Conservation (phyloP, 768 basidiomycete genomes). For the Termitomyces sp. region DNA sequence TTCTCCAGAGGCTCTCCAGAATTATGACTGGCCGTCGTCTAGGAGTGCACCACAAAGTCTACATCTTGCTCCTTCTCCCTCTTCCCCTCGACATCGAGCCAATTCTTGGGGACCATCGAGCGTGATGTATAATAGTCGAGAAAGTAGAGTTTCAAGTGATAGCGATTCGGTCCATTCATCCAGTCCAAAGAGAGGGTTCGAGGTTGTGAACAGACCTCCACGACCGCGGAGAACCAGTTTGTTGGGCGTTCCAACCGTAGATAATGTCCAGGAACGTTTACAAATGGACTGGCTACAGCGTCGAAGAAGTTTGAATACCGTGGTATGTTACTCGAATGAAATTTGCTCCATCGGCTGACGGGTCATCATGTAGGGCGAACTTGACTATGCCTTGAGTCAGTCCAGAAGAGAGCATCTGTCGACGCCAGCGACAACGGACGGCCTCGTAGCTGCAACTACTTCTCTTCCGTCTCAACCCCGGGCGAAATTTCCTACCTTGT, state of each 20-base stretch:
- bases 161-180: constrained; percentile 40
- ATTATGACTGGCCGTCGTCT: constrained; percentile 20
- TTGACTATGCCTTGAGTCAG: constrained; percentile 64
- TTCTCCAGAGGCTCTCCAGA: constrained; percentile 25
- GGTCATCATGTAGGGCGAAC: constrained; percentile 50
- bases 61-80: constrained; percentile 29
- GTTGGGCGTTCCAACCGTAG: constrained; percentile 16
- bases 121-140: constrained; percentile 32
- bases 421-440: constrained; percentile 50
- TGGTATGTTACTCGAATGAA: constrained; percentile 41
- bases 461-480: constrained; percentile 1
- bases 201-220: constrained; percentile 45
- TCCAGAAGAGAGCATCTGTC: constrained; percentile 42
- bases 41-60: constrained; percentile 31
- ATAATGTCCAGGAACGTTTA: constrained; percentile 25
- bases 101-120: constrained; percentile 46
- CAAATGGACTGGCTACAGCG: constrained; percentile 78
- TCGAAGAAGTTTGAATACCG: constrained; percentile 62
- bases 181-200: constrained; percentile 37
- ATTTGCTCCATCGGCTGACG: neutral
- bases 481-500: constrained; percentile 27
- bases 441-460: constrained; percentile 11
- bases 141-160: constrained; percentile 41
- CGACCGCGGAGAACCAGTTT: constrained; percentile 28
- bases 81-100: constrained; percentile 39